Evolutionary conservation across 2,329 filamentous ascomycete species (phyloP), one percentile per base, ranked within the genome.

Genomic region (Coniosporium tulheliwenetii): DNA sequence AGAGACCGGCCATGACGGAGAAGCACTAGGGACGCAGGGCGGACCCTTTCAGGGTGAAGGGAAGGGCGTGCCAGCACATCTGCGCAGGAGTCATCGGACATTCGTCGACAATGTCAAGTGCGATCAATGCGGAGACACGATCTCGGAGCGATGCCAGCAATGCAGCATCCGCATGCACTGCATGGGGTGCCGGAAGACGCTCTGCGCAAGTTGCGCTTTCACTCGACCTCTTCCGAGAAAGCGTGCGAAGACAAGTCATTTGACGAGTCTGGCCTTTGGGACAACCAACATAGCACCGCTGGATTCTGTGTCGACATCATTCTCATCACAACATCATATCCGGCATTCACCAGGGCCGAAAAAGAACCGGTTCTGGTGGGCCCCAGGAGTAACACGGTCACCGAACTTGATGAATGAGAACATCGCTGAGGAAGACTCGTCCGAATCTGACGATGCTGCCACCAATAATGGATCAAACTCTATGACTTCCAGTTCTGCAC

Each of bases 111-210:
- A 67, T 32, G 56, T 73, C 47, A 66, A 65, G 41, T 76, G 72
- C 50, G 63, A 73, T 38, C 64, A 66, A 42, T 76, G 72, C 55
- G 59, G 62, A 38, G 69, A 71, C 36, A 49, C 57, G 30, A 74
- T 76, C 36, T 50, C 63, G 34, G 72, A 76, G 51, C 58, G 72
- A 38, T 76, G 72, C 49, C 72, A 76, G 53, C 71, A 73, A 43
- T 76, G 72, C 53, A 75, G 71, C 43, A 69, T 75, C 12, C 59
- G 71, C 47, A 75, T 76, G 72, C 72, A 75, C 50, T 76, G 72
- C 49, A 68, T 72, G 50, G 72, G 72, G 32, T 76, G 72, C 49
- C 63, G 72, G 39, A 75, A 71, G 56, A 76, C 71, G 1, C 63
- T 75, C 2, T 76, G 72, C 58, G 69, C 69, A 14, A 73, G 70